Base-by-base conservation (phyloP, 352 stramenopile species). In the Globisporangium takayamanum region DNA sequence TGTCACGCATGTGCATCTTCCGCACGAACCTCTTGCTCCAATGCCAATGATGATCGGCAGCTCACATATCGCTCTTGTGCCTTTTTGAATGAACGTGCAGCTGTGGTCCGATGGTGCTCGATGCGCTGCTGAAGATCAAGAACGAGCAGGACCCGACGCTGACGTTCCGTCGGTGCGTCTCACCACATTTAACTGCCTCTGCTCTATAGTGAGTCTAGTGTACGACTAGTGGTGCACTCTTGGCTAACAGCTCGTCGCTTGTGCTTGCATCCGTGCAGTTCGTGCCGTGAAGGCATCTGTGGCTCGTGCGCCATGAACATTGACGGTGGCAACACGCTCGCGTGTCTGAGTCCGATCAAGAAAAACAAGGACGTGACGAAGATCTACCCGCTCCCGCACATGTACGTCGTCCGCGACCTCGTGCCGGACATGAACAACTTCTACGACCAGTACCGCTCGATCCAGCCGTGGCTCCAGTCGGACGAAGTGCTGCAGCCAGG, bases 221-320 rank as follows among this genome's bases (percentile, higher is more conserved):
- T 48, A 4, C 18, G 16, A 25, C 44, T 18, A 28, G 20, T 8
- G 16, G 42, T 8, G 42, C 16, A 12, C 18, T 25, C 3, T 14
- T 16, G n/a, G 6, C 45, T 50, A 3, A 53, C 26, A 14, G 2
- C 18, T 2, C 30, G n/a, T 5, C 14, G 5, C 11, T 39, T 14
- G n/a, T 71, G 28, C 44, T 25, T 61, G n/a, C 25, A 22, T 5
- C 50, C 22, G 33, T 45, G 37, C 62, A 88, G 83, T 39, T 99
- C 94, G 33, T 99, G 97, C 73, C 95, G 97, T 62, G 97, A 99
- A 74, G 97, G 97, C 26, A 99, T 99, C 70, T 99, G 97, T 64
- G 97, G 97, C 62, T 99, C 93, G 25, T 99, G 97, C 69, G 97
- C 97, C 68, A 99, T 99, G 97, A 99, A 99, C 79, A 99, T 99